Evolutionary conservation across 345 rosid genomes (phyloP), one percentile per base, ranked within the genome.

Genomic region (Mallotus nudiflorus): DNA sequence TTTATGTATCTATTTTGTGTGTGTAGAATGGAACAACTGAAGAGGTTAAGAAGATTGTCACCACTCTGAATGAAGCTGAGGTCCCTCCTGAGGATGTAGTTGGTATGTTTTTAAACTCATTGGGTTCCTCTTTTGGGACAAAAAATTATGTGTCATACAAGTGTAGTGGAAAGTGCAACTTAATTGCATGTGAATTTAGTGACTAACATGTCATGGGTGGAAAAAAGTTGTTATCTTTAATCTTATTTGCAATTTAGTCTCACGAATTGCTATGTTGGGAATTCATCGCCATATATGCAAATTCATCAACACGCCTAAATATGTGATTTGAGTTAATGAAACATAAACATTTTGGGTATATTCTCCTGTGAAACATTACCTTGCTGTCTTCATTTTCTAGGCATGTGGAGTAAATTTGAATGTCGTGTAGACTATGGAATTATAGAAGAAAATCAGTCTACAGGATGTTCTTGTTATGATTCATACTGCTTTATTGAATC

Each of bases 41-140:
- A 45, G 91, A 89, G 72, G 95, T 89, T 70, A 84, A 87, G 84
- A 87, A 82, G 90, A 85, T 89, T 50, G 85, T 89, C 45, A 37
- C 82, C 8, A 39, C 67, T 22, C 74, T 89, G 79, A 89, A 89
- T 53, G 82, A 82, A 80, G 87, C 87, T 66, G 91, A 89, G 60
- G 85, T 89, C 42, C 95, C 95, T 73, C 74, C 87, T 0, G 75
- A 84, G 73, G 91, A 87, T 58, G 84, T 75, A 55, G 95, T 85
- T 6, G 95, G 90, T 87, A 4, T 39, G 42, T 4, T 39, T 39
- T 39, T 39, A n/a, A n/a, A n/a, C n/a, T n/a, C n/a, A n/a, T n/a
- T n/a, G n/a, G n/a, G n/a, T n/a, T n/a, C n/a, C n/a, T n/a, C n/a
- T n/a, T n/a, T n/a, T n/a, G n/a, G n/a, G n/a, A n/a, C n/a, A n/a